Evolutionary conservation across 768 basidiomycete genomes (phyloP), one percentile per base, ranked within the genome.

Genomic region (Nevesoporus exiguus): DNA sequence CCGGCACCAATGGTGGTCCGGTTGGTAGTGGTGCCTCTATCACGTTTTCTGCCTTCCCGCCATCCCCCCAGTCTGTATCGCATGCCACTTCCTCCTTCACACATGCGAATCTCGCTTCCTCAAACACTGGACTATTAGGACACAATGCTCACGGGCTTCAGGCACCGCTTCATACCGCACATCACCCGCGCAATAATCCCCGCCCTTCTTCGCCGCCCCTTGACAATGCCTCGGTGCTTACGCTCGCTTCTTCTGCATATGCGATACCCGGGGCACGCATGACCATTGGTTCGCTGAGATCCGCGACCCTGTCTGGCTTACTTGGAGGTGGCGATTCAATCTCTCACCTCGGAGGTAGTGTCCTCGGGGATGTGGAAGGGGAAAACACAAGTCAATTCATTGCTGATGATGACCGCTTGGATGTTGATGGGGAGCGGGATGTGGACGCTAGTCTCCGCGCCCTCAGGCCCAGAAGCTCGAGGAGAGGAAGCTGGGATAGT

Each of bases 141-240:
- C 56, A 59, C 48, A 57, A 64, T 21, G 59, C 59, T 9, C 66
- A 69, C 54, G 63, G 67, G 29, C 58, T 88, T 17, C 91, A 94
- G 66, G 91, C 92, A 9, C 96, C 95, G 0, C 79, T 88, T 33
- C 93, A 96, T 67, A 93, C 93, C 0, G 75, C 82, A n/a, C 93
- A 92, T 50, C 93, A 98, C 72, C 95, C 96, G 10, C 83, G 93
- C 43, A 92, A 97, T 70, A 99, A 99, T 66, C 96, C 96, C 1
- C 84, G 90, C 22, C 96, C 97, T 22, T 88, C 88, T 15, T 91
- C 91, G 7, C 88, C 92, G 21, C 95, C 96, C 1, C 76, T 84
- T 42, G 93, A 95, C 65, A 94, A 98, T 65, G 96, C 96, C 2
- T 94, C 91, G 2, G 76, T 95, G 51, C 77, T 98, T 43, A 99